phyloP scores from a whole-genome alignment of 768 basidiomycete genomes.

The Leccinum variicolor region DNA sequence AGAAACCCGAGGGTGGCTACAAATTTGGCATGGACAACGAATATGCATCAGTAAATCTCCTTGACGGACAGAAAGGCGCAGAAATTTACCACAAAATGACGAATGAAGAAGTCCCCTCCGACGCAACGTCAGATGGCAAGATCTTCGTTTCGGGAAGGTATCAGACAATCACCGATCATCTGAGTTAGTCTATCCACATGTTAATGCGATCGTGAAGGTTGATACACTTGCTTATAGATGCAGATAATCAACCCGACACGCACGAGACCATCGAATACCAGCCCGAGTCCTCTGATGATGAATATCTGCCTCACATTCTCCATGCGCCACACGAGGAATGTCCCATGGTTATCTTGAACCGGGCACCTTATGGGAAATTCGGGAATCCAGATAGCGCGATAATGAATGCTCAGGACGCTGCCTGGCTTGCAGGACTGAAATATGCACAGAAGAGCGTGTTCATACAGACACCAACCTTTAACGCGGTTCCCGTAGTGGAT shows the following conservation, averaged over 20 bases:
- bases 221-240: slow-evolving; percentile 22
- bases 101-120: slow-evolving; percentile 9
- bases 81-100: slow-evolving; percentile 23
- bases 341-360: slow-evolving; percentile 66
- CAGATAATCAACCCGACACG: slow-evolving; percentile 35
- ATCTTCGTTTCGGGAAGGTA: slow-evolving; percentile 31
- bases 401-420: slow-evolving; percentile 59
- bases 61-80: slow-evolving; percentile 25
- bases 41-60: slow-evolving; percentile 26
- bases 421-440: slow-evolving; percentile 63
- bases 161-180: slow-evolving; percentile 39
- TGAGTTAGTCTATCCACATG: slow-evolving; percentile 28
- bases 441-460: slow-evolving; percentile 62
- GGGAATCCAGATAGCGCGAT: slow-evolving; percentile 39
- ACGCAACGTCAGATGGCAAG: slow-evolving; percentile 6
- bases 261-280: slow-evolving; percentile 26
- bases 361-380: slow-evolving; percentile 55
- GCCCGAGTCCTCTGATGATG: slow-evolving; percentile 33
- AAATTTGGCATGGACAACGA: slow-evolving; percentile 34
- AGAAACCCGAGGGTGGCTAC: slow-evolving; percentile 35
- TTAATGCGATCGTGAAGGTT: not conserved
- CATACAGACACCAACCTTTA: slow-evolving; percentile 73
- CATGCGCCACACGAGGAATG: slow-evolving; percentile 54
- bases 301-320: slow-evolving; percentile 60
- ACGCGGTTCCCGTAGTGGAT: slow-evolving; percentile 59